Base-by-base conservation (phyloP, 1,284 basidiomycete genomes). In the Heimioporus retisporus region DNA sequence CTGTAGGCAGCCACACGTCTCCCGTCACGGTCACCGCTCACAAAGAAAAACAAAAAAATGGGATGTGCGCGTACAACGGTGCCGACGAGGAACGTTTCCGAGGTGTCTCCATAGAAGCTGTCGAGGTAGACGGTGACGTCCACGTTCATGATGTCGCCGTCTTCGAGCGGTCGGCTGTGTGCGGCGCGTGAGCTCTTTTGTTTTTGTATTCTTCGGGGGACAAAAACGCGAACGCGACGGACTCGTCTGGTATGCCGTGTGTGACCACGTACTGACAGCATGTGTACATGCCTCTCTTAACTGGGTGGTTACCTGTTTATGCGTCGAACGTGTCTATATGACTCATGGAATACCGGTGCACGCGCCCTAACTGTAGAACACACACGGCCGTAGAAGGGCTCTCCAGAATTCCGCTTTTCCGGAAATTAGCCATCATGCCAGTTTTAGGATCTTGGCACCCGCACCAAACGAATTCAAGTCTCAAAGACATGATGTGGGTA, bases 171-270 rank as follows among this genome's bases (percentile, higher is more conserved):
- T n/a, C 94, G 93, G 65, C 94, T 96, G 23, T 65, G 31, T 59
- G n/a, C n/a, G n/a, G n/a, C n/a, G n/a, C n/a, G n/a, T n/a, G n/a
- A n/a, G n/a, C n/a, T n/a, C n/a, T n/a, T n/a, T n/a, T n/a, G n/a
- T n/a, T n/a, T n/a, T n/a, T n/a, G n/a, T n/a, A n/a, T n/a, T n/a
- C n/a, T n/a, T n/a, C n/a, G n/a, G n/a, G n/a, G n/a, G n/a, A n/a
- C n/a, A n/a, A n/a, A n/a, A n/a, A n/a, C n/a, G 10, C 11, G 61
- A 50, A 65, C 40, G 16, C 1, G 16, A 78, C 87, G 68, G 70
- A 94, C 94, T 90, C 85, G 80, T 96, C 93, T n/a, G 95, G 94
- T 67, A 96, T 94, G 0, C 96, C 95, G 76, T 97, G 95, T 50
- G 86, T 88, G 58, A 95, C 86, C 57, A 96, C 83, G 71, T 8